Conservation (phyloP, 805 yeast genomes). For the Ogataea pini region DNA sequence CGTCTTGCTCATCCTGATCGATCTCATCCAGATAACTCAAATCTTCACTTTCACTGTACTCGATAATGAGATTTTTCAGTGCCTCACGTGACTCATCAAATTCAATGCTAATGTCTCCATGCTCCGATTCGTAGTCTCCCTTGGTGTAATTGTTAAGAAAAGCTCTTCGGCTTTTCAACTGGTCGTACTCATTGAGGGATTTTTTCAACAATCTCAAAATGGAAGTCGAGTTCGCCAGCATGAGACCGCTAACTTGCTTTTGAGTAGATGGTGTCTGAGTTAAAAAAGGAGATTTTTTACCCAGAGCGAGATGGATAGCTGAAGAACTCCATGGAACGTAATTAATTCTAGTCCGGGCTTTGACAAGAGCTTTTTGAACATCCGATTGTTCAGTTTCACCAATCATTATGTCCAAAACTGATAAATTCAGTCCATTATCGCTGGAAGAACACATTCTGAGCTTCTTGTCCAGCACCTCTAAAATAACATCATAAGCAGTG, state of each 20-base stretch:
- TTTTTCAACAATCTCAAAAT: conserved; percentile 65
- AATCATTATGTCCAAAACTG: conserved; percentile 69
- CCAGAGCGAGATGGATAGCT: conserved; percentile 74
- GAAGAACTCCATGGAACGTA: conserved; percentile 89
- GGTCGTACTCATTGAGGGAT: conserved; percentile 75
- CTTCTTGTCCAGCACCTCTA: conserved; percentile 78
- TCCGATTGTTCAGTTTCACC: conserved; percentile 72
- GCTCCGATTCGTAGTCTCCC: conserved; percentile 44
- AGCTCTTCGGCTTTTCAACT: conserved; percentile 76
- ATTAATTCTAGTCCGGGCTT: conserved; percentile 63
- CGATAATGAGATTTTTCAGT: conserved; percentile 46
- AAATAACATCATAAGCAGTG: conserved; percentile 80
- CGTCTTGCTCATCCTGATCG: conserved; percentile 34
- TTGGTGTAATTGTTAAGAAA: conserved; percentile 75
- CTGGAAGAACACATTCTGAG: conserved; percentile 63
- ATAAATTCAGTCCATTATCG: conserved; percentile 52
- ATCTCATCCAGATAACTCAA: conserved; percentile 49
- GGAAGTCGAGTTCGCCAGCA: conserved; percentile 81
- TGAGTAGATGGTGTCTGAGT: conserved; percentile 34
- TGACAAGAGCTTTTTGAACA: conserved; percentile 62
- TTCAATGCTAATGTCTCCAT: conserved; percentile 46
- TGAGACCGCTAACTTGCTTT: conserved; percentile 69
- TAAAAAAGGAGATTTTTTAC: conserved; percentile 67
- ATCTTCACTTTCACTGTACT: conserved; percentile 45
- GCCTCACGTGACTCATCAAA: conserved; percentile 51